Evolutionary conservation across 768 basidiomycete genomes (phyloP).

Genomic region (Serendipita sp.): DNA sequence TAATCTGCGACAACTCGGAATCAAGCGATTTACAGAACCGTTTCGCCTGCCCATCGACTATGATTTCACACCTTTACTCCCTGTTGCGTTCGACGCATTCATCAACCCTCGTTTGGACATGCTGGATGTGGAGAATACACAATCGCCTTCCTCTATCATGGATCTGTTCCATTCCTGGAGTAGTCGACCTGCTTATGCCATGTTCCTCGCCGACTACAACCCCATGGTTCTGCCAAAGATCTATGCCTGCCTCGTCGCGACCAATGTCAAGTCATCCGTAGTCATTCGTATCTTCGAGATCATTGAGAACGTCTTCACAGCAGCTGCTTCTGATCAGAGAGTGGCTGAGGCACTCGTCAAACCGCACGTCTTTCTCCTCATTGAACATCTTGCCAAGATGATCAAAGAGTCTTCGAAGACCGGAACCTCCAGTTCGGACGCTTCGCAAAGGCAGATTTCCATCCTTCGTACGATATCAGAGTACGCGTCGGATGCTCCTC

Average conservation of each 20-base stretch:
- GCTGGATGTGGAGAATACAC: slow-evolving; percentile 75
- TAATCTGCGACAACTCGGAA: slow-evolving; percentile 61
- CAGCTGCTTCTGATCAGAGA: slow-evolving; percentile 37
- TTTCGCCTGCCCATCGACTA: slow-evolving; percentile 60
- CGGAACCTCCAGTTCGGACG: slow-evolving; percentile 26
- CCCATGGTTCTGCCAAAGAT: slow-evolving; percentile 53
- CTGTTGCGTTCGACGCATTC: slow-evolving; percentile 46
- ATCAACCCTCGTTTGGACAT: slow-evolving; percentile 68
- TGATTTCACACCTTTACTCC: slow-evolving; percentile 60
- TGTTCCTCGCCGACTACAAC: slow-evolving; percentile 58
- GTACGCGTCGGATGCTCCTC: slow-evolving; percentile 48
- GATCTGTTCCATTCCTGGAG: slow-evolving; percentile 78
- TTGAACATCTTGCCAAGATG: slow-evolving; percentile 53
- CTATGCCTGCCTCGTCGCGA: slow-evolving; percentile 64
- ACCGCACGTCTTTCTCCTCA: slow-evolving; percentile 55
- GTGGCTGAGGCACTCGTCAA: slow-evolving; percentile 42
- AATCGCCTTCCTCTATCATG: slow-evolving; percentile 75
- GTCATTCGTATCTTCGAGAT: slow-evolving; percentile 73
- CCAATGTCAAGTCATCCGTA: slow-evolving; percentile 77
- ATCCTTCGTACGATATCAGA: slow-evolving; percentile 70
- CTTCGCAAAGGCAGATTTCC: slow-evolving; percentile 67
- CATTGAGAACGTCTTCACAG: slow-evolving; percentile 43
- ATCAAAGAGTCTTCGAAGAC: slow-evolving; percentile 46
- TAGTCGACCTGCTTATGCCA: slow-evolving; percentile 35
- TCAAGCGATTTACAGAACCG: slow-evolving; percentile 80